Evolutionary conservation across 345 rosid genomes (phyloP).

Genomic region (Eutrema japonicum): DNA sequence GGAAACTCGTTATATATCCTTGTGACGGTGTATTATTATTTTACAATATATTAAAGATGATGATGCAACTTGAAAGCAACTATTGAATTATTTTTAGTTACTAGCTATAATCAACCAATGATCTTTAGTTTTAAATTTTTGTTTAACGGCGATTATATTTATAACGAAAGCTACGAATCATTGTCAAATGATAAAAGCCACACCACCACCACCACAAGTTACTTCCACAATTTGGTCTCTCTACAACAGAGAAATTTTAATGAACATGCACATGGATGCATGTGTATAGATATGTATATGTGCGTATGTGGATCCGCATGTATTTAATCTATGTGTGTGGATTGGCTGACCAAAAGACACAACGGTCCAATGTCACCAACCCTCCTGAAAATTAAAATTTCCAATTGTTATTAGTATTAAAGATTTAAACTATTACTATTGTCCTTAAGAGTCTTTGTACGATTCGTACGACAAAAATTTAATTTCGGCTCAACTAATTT

Average conservation of each 20-base stretch:
- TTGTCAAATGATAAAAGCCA: constrained; percentile 34
- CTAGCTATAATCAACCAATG: constrained; percentile 22
- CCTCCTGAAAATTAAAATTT: constrained; percentile 24
- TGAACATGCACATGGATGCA: constrained; percentile 29
- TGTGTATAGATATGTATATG: not conserved
- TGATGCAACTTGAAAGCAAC: constrained; percentile 35
- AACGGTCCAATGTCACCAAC: constrained; percentile 43
- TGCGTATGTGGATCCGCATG: constrained; percentile 35
- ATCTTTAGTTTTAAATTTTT: constrained; percentile 13
- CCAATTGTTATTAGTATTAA: constrained; percentile 15
- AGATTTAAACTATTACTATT: constrained; percentile 2
- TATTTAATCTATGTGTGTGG: constrained; percentile 23
- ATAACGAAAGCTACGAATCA: not conserved
- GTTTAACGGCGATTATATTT: constrained; percentile 10
- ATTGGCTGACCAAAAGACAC: constrained; percentile 41
- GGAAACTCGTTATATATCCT: constrained; percentile 27
- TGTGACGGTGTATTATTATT: constrained; percentile 32
- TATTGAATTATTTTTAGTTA: constrained; percentile 28
- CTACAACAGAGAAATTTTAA: constrained; percentile 21
- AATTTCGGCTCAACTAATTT: constrained; percentile 20
- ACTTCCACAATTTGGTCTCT: constrained; percentile 34
- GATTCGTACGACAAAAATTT: constrained; percentile 35
- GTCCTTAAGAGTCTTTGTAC: constrained; percentile 24
- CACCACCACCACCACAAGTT: constrained; percentile 20
- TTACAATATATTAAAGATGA: constrained; percentile 20